A percentile compares a stretch with the other conserved stretches of the same genome.
phyloP scores from a whole-genome alignment of 2,329 filamentous ascomycete genomes.

The Colletotrichum sp. region DNA sequence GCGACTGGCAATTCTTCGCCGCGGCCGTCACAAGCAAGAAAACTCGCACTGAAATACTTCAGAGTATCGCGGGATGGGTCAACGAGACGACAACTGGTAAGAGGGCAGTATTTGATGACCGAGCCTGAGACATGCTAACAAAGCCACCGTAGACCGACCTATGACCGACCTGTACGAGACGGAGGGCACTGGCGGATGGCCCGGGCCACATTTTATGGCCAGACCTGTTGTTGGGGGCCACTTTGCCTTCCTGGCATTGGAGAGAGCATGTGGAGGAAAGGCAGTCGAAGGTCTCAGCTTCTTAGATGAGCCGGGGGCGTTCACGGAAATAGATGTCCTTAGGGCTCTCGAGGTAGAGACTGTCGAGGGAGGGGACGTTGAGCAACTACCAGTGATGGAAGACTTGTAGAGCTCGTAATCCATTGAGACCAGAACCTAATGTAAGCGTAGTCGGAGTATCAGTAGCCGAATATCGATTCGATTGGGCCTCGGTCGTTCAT shows the following conservation, averaged over 20 bases:
- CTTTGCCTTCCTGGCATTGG: constrained; percentile 84
- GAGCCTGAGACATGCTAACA: background rate
- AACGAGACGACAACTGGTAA: constrained; percentile 77
- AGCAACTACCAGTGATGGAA: background rate
- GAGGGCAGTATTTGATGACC: constrained; percentile 17
- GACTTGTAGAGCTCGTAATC: background rate
- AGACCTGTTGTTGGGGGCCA: constrained; percentile 85
- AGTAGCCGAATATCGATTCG: background rate
- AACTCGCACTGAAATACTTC: constrained; percentile 73
- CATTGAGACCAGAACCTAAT: background rate
- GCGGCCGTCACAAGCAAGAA: constrained; percentile 76
- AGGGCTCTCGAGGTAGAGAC: constrained; percentile 31
- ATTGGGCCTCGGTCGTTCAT: background rate
- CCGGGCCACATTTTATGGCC: constrained; percentile 78
- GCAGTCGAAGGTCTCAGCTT: constrained; percentile 63
- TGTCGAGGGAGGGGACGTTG: constrained; percentile 14
- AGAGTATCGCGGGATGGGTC: constrained; percentile 78
- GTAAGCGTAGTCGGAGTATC: background rate
- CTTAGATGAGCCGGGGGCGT: constrained; percentile 41
- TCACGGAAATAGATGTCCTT: constrained; percentile 37
- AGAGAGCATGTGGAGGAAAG: constrained; percentile 76
- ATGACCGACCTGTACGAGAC: constrained; percentile 86
- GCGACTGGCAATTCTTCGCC: constrained; percentile 90
- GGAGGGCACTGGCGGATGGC: constrained; percentile 77
- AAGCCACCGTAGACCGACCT: constrained; percentile 60